phyloP scores from a whole-genome alignment of 495 filamentous ascomycete species.

The Poronia punctata region DNA sequence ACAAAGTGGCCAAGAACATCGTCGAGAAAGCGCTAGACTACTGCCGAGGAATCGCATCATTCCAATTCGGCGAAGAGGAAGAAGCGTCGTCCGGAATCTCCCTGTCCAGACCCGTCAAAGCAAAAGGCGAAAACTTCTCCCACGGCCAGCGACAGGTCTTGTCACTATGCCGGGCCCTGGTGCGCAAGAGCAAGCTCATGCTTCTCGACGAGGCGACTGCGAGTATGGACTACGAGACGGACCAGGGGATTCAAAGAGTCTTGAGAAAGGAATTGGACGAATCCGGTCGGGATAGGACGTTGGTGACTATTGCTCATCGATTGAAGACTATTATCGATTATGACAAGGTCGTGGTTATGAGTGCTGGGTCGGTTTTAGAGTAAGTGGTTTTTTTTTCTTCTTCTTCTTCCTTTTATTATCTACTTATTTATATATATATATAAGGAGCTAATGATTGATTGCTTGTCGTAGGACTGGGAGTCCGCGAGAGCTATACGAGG shows the following conservation, averaged over 20 bases:
- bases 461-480: conserved; percentile 29
- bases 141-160: conserved; percentile 53
- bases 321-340: conserved; percentile 45
- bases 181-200: conserved; percentile 45
- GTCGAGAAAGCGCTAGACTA: conserved; percentile 37
- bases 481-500: conserved; percentile 36
- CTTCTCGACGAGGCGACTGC: conserved; percentile 54
- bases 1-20: conserved; percentile 31
- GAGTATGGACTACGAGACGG: conserved; percentile 51
- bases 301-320: conserved; percentile 47
- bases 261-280: conserved; percentile 35
- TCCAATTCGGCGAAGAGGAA: conserved; percentile 28
- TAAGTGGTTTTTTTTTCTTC: conserved; percentile 12
- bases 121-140: conserved; percentile 48
- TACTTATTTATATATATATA: conserved; percentile 13
- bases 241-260: conserved; percentile 43
- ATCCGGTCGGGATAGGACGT: conserved; percentile 33
- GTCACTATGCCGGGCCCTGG: conserved; percentile 49
- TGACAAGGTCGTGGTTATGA: conserved; percentile 44
- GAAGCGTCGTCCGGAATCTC: conserved; percentile 21
- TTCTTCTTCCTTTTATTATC: neutral
- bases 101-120: conserved; percentile 37
- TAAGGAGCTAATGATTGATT: no score
- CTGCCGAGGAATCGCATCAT: conserved; percentile 38
- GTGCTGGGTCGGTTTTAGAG: conserved; percentile 33